Conservation (phyloP, 2,329 filamentous ascomycete genomes). For the Acephala macrosclerotiorum region DNA sequence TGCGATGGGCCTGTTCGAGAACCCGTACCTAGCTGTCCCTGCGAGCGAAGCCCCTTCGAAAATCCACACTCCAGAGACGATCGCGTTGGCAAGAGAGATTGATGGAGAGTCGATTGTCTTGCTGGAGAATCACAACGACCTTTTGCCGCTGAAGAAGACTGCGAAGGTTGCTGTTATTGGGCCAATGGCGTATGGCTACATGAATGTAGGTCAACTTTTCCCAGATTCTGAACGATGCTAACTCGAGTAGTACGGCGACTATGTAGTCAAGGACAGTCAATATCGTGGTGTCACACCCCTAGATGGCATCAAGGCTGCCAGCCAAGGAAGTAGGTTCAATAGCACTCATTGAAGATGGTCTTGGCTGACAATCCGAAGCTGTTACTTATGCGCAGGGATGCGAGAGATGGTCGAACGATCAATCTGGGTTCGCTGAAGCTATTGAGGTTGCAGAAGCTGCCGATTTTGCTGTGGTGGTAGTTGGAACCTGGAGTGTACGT, state of each 20-base stretch:
- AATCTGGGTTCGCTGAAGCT: slow-evolving; percentile 72
- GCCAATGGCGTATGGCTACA: slow-evolving; percentile 75
- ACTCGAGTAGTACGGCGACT: slow-evolving; percentile 71
- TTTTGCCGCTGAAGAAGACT: slow-evolving; percentile 71
- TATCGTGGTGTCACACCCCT: slow-evolving; percentile 73
- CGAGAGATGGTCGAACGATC: slow-evolving; percentile 74
- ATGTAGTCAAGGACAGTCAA: slow-evolving; percentile 71
- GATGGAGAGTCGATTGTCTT: slow-evolving; percentile 82
- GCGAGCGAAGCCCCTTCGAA: slow-evolving; percentile 61
- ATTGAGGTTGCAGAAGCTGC: slow-evolving; percentile 69
- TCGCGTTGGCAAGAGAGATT: slow-evolving; percentile 73
- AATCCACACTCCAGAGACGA: slow-evolving; percentile 74
- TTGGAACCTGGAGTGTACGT: slow-evolving; percentile 72
- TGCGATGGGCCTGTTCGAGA: slow-evolving; percentile 73
- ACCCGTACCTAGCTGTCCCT: slow-evolving; percentile 67
- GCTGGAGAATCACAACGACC: slow-evolving; percentile 75
- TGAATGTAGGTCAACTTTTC: slow-evolving; percentile 65
- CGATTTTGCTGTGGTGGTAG: slow-evolving; percentile 76
- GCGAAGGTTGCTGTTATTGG: slow-evolving; percentile 78
- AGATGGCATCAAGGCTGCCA: slow-evolving; percentile 69
- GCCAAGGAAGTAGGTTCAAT: slow-evolving; percentile 50
- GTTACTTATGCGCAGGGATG: slow-evolving; percentile 75
- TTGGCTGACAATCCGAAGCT: slow-evolving; percentile 12
- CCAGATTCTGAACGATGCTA: slow-evolving; percentile 12
- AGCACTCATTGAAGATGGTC: slow-evolving; percentile 38